Evolutionary conservation across 805 yeast genomes (phyloP).

Genomic region (Schwanniomyces yamadae): DNA sequence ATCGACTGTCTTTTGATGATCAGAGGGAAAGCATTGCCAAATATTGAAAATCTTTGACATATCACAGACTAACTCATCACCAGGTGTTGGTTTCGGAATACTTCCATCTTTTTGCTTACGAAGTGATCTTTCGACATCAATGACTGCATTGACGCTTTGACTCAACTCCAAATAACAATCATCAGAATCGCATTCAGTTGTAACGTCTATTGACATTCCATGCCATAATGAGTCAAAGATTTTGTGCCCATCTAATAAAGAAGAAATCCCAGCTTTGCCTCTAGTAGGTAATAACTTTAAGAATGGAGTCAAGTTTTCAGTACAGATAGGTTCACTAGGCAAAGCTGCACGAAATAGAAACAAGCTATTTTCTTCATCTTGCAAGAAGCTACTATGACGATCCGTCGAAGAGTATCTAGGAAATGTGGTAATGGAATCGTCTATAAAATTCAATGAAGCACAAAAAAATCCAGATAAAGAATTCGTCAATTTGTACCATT

Average conservation of each 20-base stretch:
- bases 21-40: constrained; percentile 78
- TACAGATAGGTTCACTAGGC: constrained; percentile 94
- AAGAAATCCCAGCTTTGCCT: constrained; percentile 84
- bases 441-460: constrained; percentile 89
- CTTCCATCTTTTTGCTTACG: constrained; percentile 59
- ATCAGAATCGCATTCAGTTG: constrained; percentile 47
- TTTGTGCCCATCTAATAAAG: constrained; percentile 85
- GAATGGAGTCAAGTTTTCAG: constrained; percentile 94
- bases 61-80: constrained; percentile 75
- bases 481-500: constrained; percentile 74
- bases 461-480: constrained; percentile 89
- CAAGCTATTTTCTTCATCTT: constrained; percentile 28
- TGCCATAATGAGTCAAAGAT: constrained; percentile 94
- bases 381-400: constrained; percentile 17
- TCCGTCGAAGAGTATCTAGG: constrained; percentile 48
- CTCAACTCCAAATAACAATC: constrained; percentile 54
- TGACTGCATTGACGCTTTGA: constrained; percentile 68
- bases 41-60: constrained; percentile 52
- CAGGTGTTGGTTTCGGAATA: constrained; percentile 77
- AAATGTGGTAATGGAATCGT: constrained; percentile 69
- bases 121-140: constrained; percentile 68
- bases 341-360: constrained; percentile 78
- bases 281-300: constrained; percentile 86
- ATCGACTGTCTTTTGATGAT: constrained; percentile 44
- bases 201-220: constrained; percentile 82